Conservation (phyloP, 495 filamentous ascomycete species). For the Pseudoneurospora amorphoporcata region DNA sequence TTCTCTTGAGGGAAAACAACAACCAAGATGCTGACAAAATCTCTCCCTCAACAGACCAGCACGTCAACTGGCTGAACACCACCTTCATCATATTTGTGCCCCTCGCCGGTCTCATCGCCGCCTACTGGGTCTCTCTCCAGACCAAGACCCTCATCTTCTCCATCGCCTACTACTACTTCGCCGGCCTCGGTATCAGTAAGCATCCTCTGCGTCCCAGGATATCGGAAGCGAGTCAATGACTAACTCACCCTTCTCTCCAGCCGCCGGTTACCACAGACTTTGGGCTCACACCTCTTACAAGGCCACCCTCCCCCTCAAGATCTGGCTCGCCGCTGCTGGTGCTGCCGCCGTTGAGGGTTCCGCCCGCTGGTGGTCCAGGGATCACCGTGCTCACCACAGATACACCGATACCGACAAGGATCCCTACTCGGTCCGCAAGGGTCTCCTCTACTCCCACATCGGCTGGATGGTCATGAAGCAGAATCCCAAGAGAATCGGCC, state of each 20-base stretch:
- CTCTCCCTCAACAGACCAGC: slow-evolving; percentile 48
- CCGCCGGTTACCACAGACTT: slow-evolving; percentile 70
- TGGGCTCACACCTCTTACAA: slow-evolving; percentile 96
- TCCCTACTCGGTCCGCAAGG: slow-evolving; percentile 97
- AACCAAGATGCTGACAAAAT: background rate
- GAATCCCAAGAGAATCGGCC: slow-evolving; percentile 86
- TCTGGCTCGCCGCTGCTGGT: slow-evolving; percentile 86
- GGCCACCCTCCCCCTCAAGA: slow-evolving; percentile 74
- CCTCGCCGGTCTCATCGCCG: slow-evolving; percentile 59
- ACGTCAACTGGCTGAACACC: slow-evolving; percentile 93
- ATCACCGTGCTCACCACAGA: slow-evolving; percentile 95
- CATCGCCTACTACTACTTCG: slow-evolving; percentile 83
- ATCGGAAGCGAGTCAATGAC: background rate
- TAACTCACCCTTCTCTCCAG: slow-evolving; percentile 17
- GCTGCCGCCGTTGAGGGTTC: slow-evolving; percentile 95
- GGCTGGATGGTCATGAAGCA: slow-evolving; percentile 93
- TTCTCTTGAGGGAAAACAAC: background rate
- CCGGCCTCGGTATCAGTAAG: slow-evolving; percentile 80
- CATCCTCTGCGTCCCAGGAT: background rate
- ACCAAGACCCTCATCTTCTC: slow-evolving; percentile 71
- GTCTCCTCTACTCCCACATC: slow-evolving; percentile 88
- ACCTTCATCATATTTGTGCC: slow-evolving; percentile 81
- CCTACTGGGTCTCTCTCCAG: slow-evolving; percentile 73
- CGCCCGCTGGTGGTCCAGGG: slow-evolving; percentile 93
- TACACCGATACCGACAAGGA: slow-evolving; percentile 99